Percentiles rank a stretch among this genome's conserved stretches.
phyloP scores from a whole-genome alignment of 192 early-diverging fungal species.

The Lobosporangium transversale region DNA sequence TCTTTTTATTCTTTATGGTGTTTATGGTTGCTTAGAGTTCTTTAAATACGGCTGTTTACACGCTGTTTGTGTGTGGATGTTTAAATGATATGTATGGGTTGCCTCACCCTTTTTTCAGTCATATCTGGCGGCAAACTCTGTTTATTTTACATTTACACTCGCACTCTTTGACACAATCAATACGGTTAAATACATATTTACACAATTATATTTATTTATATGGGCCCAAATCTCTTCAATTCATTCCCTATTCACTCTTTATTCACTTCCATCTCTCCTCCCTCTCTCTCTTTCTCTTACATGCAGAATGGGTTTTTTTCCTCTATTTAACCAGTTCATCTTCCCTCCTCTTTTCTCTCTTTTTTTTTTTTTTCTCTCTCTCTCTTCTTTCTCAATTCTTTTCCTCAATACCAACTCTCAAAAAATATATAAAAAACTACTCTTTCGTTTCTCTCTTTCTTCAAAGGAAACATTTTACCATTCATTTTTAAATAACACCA shows the following conservation, averaged over 20 bases:
- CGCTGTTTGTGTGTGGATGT: too few species aligned
- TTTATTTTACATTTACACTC: too few species aligned
- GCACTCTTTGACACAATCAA: too few species aligned
- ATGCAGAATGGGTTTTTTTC: background rate
- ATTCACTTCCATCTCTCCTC: background rate
- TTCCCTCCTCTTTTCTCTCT: background rate
- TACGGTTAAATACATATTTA: too few species aligned
- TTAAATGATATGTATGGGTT: too few species aligned
- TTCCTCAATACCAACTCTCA: background rate
- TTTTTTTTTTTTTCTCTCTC: background rate
- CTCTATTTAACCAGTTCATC: constrained; percentile 10
- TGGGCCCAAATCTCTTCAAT: too few species aligned
- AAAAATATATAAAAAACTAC: background rate
- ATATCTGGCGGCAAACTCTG: too few species aligned
- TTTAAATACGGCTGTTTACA: too few species aligned
- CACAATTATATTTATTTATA: too few species aligned
- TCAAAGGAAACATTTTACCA: background rate
- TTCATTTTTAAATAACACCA: background rate
- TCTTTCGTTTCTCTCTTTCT: background rate
- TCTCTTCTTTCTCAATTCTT: background rate
- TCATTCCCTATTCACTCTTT: too few species aligned
- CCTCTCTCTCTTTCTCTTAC: background rate
- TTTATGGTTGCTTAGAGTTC: too few species aligned
- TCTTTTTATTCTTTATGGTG: background rate
- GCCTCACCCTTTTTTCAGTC: too few species aligned